These are phyloP conservation scores for Leccinum olivaceopallidum DNA, from an alignment of 768 basidiomycete species.

Conservation along the genomic window DNA sequence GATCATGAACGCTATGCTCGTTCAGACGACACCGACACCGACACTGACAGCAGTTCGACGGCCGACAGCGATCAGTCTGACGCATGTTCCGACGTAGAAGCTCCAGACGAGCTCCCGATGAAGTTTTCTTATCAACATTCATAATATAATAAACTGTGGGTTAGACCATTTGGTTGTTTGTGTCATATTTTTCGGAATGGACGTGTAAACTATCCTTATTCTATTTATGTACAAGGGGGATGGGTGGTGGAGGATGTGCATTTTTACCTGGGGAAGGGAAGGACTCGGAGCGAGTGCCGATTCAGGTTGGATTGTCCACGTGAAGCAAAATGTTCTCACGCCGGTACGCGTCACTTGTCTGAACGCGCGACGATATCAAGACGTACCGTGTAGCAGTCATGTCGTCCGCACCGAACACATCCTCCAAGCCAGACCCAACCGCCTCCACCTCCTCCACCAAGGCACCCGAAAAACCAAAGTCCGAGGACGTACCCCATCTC, in stretches of 20 bases:
- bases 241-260: neutral
- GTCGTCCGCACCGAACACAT: slow-evolving; percentile 47
- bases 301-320: neutral
- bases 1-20: slow-evolving; percentile 21
- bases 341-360: slow-evolving; percentile 11
- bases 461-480: slow-evolving; percentile 39
- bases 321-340: slow-evolving; percentile 24
- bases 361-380: neutral
- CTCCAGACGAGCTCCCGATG: slow-evolving; percentile 28
- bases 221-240: slow-evolving; percentile 29
- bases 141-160: slow-evolving; percentile 19
- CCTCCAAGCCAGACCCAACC: slow-evolving; percentile 45
- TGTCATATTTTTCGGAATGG: slow-evolving; percentile 7
- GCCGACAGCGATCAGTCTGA: slow-evolving; percentile 31
- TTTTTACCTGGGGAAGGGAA: neutral
- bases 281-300: neutral
- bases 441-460: slow-evolving; percentile 18
- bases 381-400: slow-evolving; percentile 21
- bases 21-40: slow-evolving; percentile 28
- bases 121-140: slow-evolving; percentile 13
- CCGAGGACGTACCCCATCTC: slow-evolving; percentile 59
- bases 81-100: slow-evolving; percentile 23
- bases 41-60: slow-evolving; percentile 15
- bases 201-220: slow-evolving; percentile 33
- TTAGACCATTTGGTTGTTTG: slow-evolving; percentile 11